Evolutionary conservation across 1,284 basidiomycete genomes (phyloP), one percentile per base, ranked within the genome.

Genomic region (Coniophora puteana): DNA sequence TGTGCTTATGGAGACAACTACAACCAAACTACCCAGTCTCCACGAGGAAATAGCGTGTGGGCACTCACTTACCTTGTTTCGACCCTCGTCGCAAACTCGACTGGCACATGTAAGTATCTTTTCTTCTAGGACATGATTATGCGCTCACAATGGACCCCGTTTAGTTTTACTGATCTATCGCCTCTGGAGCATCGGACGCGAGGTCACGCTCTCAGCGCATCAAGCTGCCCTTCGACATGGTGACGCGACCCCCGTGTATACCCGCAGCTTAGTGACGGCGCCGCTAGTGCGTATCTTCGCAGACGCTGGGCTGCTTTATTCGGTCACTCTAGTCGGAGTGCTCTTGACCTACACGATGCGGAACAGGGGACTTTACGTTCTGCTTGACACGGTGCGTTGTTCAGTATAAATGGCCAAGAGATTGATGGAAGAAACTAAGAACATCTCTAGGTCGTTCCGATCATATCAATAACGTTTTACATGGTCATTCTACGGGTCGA

Each of bases 281-380:
- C 57, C 57, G 3, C 47, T 65, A 8, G 35, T 64, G 4, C 52
- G 53, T 22, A 55, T 61, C 18, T 50, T 64, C 23, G 49, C 65
- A 41, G 65, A 66, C 49, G 55, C 61, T 14, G 64, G 57, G 3
- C 48, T 52, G 3, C 46, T 66, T 10, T 64, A 64, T 45, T 61
- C 62, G 5, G 44, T 57, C 35, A 54, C 62, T 2, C 57, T 65
- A 39, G 53, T 62, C 35, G 48, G 56, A 14, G 55, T 56, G 12
- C 57, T 66, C 16, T 43, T 63, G 21, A 54, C 56, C 14, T 65
- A 62, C 44, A 54, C 58, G 28, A 40, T 46, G 26, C 46, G 56
- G 26, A 53, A 51, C 13, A 54, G 57, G 26, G 62, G 61, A 8
- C 58, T 61, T n/a, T 64, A 58, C 39, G 53, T 65, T 22, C 27